Percentiles rank a stretch among this genome's conserved stretches.
These are phyloP conservation scores for Trichoderma polysporum DNA, from an alignment of 2,329 filamentous ascomycete species.

Conservation along the genomic window DNA sequence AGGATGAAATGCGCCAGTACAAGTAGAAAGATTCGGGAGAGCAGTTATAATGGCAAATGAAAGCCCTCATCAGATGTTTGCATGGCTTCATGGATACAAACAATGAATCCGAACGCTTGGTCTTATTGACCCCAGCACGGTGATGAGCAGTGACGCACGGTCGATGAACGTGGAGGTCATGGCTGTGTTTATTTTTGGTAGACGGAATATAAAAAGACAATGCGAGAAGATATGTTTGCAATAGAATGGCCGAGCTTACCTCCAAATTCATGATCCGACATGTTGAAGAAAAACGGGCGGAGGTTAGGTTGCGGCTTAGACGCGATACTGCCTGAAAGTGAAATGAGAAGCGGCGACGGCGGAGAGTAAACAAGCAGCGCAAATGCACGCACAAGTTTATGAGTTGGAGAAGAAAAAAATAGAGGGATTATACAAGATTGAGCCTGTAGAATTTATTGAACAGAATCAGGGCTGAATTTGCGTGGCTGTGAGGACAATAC, in stretches of 20 bases:
- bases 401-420: neutral
- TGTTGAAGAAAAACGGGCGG: constrained; percentile 33
- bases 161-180: neutral
- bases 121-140: neutral
- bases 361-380: neutral
- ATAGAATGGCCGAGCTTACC: constrained; percentile 32
- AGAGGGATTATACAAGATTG: neutral
- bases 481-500: neutral
- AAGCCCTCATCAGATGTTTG: neutral
- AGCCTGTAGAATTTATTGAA: neutral
- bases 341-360: neutral
- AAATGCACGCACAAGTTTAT: neutral
- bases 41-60: neutral
- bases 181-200: neutral
- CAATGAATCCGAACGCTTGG: neutral
- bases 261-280: constrained; percentile 68
- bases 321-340: neutral
- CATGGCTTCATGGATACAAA: neutral
- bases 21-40: no score
- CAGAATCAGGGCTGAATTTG: neutral
- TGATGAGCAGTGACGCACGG: constrained; percentile 11
- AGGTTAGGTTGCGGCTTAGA: neutral
- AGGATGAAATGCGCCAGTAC: neutral
- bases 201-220: neutral
- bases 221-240: neutral